Evolutionary conservation across 163 green algal species (phyloP).

Genomic region (Coccomyxa subellipsoidea): DNA sequence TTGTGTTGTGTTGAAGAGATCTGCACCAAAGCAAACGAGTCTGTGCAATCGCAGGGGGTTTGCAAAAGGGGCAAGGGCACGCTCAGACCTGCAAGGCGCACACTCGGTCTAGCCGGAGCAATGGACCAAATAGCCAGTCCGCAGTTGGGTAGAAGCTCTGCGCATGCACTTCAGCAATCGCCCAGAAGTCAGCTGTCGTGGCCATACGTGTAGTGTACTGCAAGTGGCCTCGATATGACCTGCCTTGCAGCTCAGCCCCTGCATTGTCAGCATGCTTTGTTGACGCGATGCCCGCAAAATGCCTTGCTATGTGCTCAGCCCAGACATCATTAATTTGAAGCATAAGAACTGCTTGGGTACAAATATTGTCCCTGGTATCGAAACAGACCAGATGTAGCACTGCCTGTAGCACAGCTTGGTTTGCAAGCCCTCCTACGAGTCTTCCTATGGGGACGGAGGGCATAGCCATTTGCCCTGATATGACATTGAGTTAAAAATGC

Average conservation of each 20-base stretch:
- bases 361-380: no score
- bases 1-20: not conserved
- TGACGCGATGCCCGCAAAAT: no score
- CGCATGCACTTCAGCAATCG: slow-evolving; percentile 2
- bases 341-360: no score
- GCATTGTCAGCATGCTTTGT: not conserved
- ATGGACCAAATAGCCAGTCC: not conserved
- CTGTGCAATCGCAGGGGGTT: not conserved
- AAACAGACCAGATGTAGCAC: not conserved
- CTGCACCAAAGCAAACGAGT: not conserved
- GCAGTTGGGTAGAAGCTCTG: slow-evolving; percentile 15
- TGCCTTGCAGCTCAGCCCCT: not conserved
- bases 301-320: no score
- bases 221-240: not conserved
- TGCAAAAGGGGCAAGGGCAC: not conserved
- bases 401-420: not conserved
- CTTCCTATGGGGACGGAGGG: not conserved
- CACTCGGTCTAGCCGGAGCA: slow-evolving; percentile 3
- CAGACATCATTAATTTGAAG: no score
- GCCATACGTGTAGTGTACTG: not conserved
- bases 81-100: not conserved
- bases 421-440: not conserved
- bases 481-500: not conserved
- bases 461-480: not conserved
- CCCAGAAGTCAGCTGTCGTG: not conserved